Conservation (phyloP, 768 basidiomycete genomes). For the Serendipita sp. region DNA sequence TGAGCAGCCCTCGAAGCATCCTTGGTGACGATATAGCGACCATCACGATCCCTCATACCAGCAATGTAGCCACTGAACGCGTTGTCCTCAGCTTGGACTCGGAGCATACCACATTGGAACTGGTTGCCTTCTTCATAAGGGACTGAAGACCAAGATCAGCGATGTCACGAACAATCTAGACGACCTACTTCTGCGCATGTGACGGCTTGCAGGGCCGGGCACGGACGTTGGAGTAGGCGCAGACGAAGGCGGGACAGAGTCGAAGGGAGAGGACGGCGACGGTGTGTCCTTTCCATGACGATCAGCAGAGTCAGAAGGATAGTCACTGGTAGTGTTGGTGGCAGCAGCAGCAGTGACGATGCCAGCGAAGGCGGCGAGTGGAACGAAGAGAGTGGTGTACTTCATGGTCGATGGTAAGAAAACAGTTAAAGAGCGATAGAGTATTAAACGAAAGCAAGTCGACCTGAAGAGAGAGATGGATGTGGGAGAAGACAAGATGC, state of each 20-base stretch:
- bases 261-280: background rate
- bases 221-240: background rate
- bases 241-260: background rate
- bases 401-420: conserved; percentile 1
- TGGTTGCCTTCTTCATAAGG: background rate
- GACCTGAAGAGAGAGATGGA: background rate
- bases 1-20: background rate
- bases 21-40: background rate
- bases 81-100: background rate
- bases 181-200: background rate
- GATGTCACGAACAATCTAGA: background rate
- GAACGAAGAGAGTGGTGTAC: background rate
- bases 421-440: background rate
- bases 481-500: background rate
- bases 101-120: background rate
- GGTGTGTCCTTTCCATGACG: background rate
- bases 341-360: background rate
- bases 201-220: background rate
- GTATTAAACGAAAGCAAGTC: background rate
- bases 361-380: background rate
- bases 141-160: background rate
- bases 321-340: background rate
- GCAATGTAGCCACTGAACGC: background rate
- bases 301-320: background rate
- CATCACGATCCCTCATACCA: background rate